Percentiles rank a stretch among this genome's conserved stretches.
phyloP scores from a whole-genome alignment of 2,329 filamentous ascomycete species.

The Aspergillus novoparasiticus region DNA sequence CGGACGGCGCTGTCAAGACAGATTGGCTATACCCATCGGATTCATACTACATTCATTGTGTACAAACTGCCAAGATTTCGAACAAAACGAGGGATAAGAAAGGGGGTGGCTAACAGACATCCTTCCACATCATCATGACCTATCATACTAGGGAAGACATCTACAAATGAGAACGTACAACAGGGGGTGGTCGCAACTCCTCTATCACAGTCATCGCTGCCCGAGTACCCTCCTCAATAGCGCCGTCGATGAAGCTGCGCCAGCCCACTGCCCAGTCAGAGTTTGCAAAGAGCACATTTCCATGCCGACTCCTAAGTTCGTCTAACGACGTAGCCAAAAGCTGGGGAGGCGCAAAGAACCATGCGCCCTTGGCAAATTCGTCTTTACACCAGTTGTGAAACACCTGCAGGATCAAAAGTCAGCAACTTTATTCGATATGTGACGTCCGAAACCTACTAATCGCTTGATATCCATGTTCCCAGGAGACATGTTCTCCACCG shows the following conservation, averaged over 20 bases:
- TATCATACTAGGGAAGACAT: too few species aligned
- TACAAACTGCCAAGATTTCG: not conserved
- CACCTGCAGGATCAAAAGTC: constrained; percentile 28
- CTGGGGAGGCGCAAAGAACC: constrained; percentile 45
- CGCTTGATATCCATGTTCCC: constrained; percentile 28
- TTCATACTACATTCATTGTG: not conserved
- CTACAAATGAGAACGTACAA: not conserved
- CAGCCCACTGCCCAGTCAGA: constrained; percentile 55
- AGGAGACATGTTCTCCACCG: constrained; percentile 37
- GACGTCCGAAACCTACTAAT: constrained; percentile 16
- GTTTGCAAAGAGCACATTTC: constrained; percentile 51
- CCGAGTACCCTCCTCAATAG: constrained; percentile 50
- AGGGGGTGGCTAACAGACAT: not conserved
- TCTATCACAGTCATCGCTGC: constrained; percentile 35
- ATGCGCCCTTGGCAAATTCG: constrained; percentile 51
- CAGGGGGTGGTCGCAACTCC: constrained; percentile 12
- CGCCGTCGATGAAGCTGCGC: constrained; percentile 55
- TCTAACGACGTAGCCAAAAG: constrained; percentile 43
- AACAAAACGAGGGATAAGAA: not conserved
- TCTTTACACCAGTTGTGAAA: constrained; percentile 56
- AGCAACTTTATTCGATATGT: not conserved
- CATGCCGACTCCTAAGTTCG: constrained; percentile 46
- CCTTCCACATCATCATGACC: not conserved
- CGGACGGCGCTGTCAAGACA: too few species aligned
- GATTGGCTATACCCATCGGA: too few species aligned